Conservation (phyloP, 495 filamentous ascomycete genomes). For the Tuber aestivum region DNA sequence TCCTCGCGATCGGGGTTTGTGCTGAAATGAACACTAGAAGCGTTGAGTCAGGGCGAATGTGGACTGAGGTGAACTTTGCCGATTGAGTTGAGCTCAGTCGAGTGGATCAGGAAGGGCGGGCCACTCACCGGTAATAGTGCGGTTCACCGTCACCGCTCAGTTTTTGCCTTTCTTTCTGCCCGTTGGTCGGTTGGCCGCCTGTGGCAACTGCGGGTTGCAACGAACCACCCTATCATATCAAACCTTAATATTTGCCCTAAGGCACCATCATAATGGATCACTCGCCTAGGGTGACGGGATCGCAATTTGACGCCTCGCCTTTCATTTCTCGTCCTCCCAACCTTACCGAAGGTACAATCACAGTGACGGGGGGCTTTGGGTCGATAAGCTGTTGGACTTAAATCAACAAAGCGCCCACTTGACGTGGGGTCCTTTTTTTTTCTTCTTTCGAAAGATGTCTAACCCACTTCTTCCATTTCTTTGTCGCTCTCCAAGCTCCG, state of each 20-base stretch:
- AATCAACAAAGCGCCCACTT: slow-evolving; percentile 1
- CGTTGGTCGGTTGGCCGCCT: not conserved
- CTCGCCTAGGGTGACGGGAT: not conserved
- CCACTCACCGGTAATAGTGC: too few relatives aligned
- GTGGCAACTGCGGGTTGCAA: not conserved
- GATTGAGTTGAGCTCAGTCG: not conserved
- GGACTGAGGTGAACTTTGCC: not conserved
- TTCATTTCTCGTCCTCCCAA: not conserved
- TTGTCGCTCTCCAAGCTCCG: slow-evolving; percentile 25
- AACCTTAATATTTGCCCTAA: not conserved
- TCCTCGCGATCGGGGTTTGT: not conserved
- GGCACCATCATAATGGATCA: not conserved
- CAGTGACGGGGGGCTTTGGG: slow-evolving; percentile 14
- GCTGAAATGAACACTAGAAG: not conserved
- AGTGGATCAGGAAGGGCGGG: not conserved
- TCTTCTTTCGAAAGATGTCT: not conserved
- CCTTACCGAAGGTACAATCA: not conserved
- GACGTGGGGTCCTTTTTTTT: not conserved
- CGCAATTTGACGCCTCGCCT: not conserved
- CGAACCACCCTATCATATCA: not conserved
- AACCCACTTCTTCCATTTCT: slow-evolving; percentile 18
- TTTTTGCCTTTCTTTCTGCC: slow-evolving; percentile 1
- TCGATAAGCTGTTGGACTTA: not conserved
- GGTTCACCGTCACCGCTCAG: not conserved
- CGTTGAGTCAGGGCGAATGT: not conserved